Evolutionary conservation across 768 basidiomycete genomes (phyloP).

Genomic region (Daedaleopsis nitida): DNA sequence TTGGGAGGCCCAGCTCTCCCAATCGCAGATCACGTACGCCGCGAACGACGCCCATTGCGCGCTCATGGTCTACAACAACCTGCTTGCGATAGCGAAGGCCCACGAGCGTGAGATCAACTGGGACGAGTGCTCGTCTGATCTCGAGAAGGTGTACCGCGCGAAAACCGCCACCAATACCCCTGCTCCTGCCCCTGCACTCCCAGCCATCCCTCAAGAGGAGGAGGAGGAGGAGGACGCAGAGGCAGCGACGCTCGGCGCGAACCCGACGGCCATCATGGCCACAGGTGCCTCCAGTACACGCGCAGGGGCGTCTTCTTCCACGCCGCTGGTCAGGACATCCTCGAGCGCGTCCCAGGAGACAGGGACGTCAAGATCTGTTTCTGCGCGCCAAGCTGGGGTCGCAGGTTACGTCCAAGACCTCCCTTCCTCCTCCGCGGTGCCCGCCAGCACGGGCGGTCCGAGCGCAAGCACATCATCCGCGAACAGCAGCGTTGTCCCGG

Average conservation of each 20-base stretch:
- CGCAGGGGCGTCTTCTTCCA: not conserved
- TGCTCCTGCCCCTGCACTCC: not conserved
- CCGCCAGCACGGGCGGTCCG: not conserved
- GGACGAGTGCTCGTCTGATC: slow-evolving; percentile 30
- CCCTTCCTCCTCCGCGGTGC: not conserved
- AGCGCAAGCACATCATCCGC: not conserved
- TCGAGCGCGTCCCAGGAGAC: not conserved
- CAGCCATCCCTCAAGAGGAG: not conserved
- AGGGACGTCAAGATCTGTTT: not conserved
- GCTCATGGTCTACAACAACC: slow-evolving; percentile 42
- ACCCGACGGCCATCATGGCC: not conserved
- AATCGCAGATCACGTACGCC: slow-evolving; percentile 46
- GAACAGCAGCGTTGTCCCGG: not conserved
- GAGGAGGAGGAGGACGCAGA: not conserved
- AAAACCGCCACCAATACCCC: not conserved
- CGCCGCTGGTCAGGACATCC: not conserved
- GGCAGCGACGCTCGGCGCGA: not conserved
- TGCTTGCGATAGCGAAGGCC: slow-evolving; percentile 36
- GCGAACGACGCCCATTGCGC: slow-evolving; percentile 55
- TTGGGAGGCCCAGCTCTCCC: slow-evolving; percentile 44
- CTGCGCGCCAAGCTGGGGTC: not conserved
- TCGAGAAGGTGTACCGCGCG: slow-evolving; percentile 21
- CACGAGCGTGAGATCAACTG: slow-evolving; percentile 22
- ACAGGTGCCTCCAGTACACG: not conserved
- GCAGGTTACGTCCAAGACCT: not conserved